Evolutionary conservation across 257 asterid genomes (phyloP).

Genomic region (Plantago major): DNA sequence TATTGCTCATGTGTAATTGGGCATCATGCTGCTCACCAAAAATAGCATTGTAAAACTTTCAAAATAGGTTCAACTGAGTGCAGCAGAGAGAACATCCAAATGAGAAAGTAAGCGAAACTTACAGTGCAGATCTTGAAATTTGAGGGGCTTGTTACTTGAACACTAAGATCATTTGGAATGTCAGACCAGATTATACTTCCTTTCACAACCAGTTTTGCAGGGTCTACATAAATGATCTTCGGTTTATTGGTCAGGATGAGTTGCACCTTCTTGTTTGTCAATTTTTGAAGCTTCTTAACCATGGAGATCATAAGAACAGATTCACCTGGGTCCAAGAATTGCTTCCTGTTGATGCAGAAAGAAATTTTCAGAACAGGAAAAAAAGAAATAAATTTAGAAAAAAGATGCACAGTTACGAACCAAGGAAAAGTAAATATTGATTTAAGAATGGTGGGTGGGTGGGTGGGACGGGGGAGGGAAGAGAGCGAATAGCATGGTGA

Average conservation of each 20-base stretch:
- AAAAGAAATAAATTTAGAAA: not conserved
- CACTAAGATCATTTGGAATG: conserved; percentile 75
- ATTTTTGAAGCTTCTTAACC: conserved; percentile 86
- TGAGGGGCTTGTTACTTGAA: conserved; percentile 84
- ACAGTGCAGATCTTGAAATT: conserved; percentile 89
- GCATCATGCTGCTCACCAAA: not conserved
- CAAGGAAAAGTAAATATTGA: no score
- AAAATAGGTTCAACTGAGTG: not conserved
- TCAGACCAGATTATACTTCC: conserved; percentile 92
- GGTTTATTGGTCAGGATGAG: conserved; percentile 96
- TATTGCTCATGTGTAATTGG: no score
- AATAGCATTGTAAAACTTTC: not conserved
- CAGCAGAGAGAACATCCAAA: conserved; percentile 3
- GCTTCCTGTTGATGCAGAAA: conserved; percentile 58
- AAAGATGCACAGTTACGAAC: no score
- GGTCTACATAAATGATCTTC: conserved; percentile 82
- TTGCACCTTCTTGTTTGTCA: conserved; percentile 92
- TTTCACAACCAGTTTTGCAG: conserved; percentile 65
- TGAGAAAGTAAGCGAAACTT: conserved; percentile 29
- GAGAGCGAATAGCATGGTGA: no score
- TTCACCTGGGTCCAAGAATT: conserved; percentile 95
- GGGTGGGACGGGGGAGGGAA: no score
- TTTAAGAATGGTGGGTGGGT: no score
- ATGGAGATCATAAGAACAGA: conserved; percentile 93
- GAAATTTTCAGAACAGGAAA: not conserved